These are phyloP conservation scores for Leccinum olivaceopallidum DNA, from an alignment of 768 basidiomycete genomes.

Conservation along the genomic window DNA sequence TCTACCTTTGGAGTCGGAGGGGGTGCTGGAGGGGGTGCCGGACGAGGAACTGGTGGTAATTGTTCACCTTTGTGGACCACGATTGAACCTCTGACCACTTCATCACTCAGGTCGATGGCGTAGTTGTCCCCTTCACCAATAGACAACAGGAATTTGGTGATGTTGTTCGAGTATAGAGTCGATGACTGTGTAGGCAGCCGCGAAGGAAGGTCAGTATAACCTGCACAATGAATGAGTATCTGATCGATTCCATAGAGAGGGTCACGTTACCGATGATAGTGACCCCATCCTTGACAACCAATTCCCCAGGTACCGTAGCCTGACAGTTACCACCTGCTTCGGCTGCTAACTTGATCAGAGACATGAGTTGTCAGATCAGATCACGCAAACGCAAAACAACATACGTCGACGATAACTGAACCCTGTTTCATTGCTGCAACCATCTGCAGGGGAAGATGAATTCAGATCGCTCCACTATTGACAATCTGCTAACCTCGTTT, in stretches of 20 bases:
- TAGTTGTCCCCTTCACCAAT: conserved; percentile 66
- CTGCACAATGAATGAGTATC: conserved; percentile 35
- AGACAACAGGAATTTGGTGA: conserved; percentile 85
- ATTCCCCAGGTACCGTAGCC: conserved; percentile 75
- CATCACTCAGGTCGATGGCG: conserved; percentile 71
- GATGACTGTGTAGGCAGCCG: conserved; percentile 88
- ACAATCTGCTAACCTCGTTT: conserved; percentile 44
- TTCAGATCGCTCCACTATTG: neutral
- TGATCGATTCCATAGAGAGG: conserved; percentile 2
- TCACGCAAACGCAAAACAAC: conserved; percentile 9
- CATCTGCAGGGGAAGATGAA: conserved; percentile 47
- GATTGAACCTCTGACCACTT: conserved; percentile 81
- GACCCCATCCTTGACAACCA: conserved; percentile 70
- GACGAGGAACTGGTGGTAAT: conserved; percentile 67
- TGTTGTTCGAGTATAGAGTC: conserved; percentile 88
- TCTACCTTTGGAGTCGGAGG: conserved; percentile 50
- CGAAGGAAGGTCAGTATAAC: conserved; percentile 85
- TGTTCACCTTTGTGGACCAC: conserved; percentile 68
- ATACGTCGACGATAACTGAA: conserved; percentile 77
- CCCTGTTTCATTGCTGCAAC: conserved; percentile 91
- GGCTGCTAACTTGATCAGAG: conserved; percentile 49
- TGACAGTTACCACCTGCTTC: conserved; percentile 92
- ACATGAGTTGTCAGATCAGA: conserved; percentile 15
- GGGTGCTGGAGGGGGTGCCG: conserved; percentile 61
- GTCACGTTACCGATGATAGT: conserved; percentile 66